Evolutionary conservation across 441 rosid genomes (phyloP).

Genomic region (Bocquillonia castaneifolia): DNA sequence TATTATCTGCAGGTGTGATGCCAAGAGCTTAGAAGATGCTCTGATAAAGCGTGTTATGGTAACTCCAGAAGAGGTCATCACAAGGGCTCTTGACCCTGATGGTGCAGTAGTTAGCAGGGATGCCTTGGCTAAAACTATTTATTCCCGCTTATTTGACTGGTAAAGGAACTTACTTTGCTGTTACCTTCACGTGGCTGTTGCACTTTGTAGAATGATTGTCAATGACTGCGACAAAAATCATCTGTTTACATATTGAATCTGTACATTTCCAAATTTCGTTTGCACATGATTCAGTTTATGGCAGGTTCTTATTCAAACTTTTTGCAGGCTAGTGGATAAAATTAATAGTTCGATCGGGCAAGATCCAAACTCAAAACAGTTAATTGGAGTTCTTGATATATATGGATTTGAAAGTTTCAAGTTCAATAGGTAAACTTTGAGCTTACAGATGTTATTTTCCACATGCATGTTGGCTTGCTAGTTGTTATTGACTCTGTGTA

Average conservation of each 20-base stretch:
- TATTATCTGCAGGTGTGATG: slow-evolving; percentile 66
- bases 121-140: slow-evolving; percentile 93
- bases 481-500: slow-evolving; percentile 17
- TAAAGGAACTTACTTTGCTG: slow-evolving; percentile 29
- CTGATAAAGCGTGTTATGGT: slow-evolving; percentile 98
- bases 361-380: slow-evolving; percentile 88
- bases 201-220: background rate
- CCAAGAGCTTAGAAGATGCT: slow-evolving; percentile 92
- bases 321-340: slow-evolving; percentile 88
- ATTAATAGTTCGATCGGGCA: slow-evolving; percentile 94
- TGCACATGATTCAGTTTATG: slow-evolving; percentile 3
- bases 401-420: slow-evolving; percentile 99
- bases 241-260: background rate
- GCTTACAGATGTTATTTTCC: slow-evolving; percentile 11
- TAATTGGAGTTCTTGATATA: slow-evolving; percentile 97
- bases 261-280: slow-evolving; percentile 3
- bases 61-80: slow-evolving; percentile 98
- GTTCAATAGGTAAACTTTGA: slow-evolving; percentile 65
- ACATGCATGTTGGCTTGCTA: background rate
- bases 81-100: slow-evolving; percentile 92
- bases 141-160: slow-evolving; percentile 99
- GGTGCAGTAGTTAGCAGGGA: slow-evolving; percentile 89
- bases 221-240: background rate
- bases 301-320: slow-evolving; percentile 15
- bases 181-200: slow-evolving; percentile 1